Conservation (phyloP, 179 eudicot species). For the Sideroxylon spinosum region DNA sequence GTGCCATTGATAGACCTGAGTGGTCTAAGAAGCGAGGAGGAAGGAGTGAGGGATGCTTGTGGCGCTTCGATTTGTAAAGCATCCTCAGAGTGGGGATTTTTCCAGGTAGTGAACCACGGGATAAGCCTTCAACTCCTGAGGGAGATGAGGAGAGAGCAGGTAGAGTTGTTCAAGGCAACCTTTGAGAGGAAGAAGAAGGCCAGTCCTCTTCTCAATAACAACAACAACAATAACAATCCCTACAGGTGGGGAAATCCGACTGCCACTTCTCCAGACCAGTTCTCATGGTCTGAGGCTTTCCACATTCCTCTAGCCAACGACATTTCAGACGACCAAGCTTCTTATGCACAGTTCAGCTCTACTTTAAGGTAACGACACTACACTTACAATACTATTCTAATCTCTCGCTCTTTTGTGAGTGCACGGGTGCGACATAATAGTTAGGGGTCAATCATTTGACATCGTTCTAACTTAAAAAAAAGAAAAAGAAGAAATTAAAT, state of each 20-base stretch:
- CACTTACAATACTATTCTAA: no score
- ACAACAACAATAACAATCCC: not conserved
- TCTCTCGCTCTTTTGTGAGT: no score
- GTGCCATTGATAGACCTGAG: conserved; percentile 31
- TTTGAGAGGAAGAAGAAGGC: conserved; percentile 33
- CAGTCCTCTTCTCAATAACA: conserved; percentile 21
- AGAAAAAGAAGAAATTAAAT: no score
- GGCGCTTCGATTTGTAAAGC: conserved; percentile 14
- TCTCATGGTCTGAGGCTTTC: conserved; percentile 50
- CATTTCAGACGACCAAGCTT: conserved; percentile 28
- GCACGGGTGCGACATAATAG: no score
- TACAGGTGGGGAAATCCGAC: conserved; percentile 43
- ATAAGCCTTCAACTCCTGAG: conserved; percentile 25
- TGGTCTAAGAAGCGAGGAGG: conserved; percentile 16
- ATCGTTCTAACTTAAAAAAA: no score
- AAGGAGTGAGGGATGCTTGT: conserved; percentile 16
- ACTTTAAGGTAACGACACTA: conserved; percentile 23
- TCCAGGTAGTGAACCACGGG: conserved; percentile 45
- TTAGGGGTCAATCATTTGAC: no score
- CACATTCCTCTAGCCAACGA: conserved; percentile 36
- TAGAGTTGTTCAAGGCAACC: conserved; percentile 30
- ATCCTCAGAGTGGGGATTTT: conserved; percentile 47
- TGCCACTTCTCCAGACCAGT: conserved; percentile 32
- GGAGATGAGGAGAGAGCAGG: conserved; percentile 40
- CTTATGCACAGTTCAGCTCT: conserved; percentile 30